Evolutionary conservation across 176 grass and related monocot species (phyloP).

Genomic region (Aechmea fasciata): DNA sequence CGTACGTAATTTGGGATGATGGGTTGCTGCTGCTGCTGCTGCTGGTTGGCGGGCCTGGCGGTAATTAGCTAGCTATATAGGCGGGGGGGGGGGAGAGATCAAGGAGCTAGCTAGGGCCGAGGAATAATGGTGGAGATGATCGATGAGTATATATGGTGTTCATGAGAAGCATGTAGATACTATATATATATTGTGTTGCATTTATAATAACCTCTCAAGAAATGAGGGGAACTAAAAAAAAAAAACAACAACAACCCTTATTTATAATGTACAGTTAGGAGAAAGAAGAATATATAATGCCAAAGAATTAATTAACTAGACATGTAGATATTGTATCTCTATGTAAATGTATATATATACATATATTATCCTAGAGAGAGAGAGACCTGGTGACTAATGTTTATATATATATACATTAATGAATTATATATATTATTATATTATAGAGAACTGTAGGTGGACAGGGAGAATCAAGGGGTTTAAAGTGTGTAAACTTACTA

Average conservation of each 20-base stretch:
- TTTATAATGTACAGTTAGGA: constrained; percentile 19
- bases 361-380: constrained; percentile 26
- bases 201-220: constrained; percentile 79
- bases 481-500: too few species aligned
- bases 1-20: constrained; percentile 57
- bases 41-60: constrained; percentile 56
- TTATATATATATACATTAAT: not conserved
- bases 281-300: constrained; percentile 9
- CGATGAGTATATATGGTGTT: constrained; percentile 17
- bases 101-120: too few species aligned
- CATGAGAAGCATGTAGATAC: constrained; percentile 59
- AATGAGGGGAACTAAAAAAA: constrained; percentile 12
- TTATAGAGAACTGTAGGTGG: constrained; percentile 26
- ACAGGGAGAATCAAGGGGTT: constrained; percentile 73
- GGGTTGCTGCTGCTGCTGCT: too few species aligned
- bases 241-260: constrained; percentile 15
- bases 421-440: not conserved
- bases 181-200: constrained; percentile 30
- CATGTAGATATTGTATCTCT: constrained; percentile 31
- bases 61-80: too few species aligned
- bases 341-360: constrained; percentile 20
- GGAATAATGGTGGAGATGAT: constrained; percentile 36
- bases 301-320: constrained; percentile 13
- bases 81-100: constrained; percentile 24
- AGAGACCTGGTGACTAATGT: constrained; percentile 35